phyloP scores from a whole-genome alignment of 2,329 filamentous ascomycete species.

The Ploettnerulaceae sp. region DNA sequence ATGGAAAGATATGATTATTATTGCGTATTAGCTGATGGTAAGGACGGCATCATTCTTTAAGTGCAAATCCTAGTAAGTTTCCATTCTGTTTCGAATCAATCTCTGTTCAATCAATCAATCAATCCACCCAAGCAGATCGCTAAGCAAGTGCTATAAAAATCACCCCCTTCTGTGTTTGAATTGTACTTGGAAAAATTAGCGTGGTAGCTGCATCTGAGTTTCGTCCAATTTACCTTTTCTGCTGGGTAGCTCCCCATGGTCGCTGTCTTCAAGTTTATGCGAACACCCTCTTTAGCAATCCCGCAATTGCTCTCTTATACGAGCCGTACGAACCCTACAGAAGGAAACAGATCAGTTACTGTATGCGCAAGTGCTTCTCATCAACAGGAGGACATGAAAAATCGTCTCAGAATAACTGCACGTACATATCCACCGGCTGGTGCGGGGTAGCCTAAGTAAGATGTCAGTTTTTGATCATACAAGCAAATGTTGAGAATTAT shows the following conservation, averaged over 20 bases:
- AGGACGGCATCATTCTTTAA: neutral
- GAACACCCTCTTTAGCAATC: constrained; percentile 12
- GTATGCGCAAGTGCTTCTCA: no score
- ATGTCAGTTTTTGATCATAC: no score
- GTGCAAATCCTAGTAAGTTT: neutral
- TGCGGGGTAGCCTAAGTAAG: neutral
- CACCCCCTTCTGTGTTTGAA: no score
- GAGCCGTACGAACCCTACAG: constrained; percentile 7
- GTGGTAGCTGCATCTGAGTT: no score
- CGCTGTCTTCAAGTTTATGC: neutral
- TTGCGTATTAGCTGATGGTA: neutral
- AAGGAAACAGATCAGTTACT: no score
- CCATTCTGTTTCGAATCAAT: neutral
- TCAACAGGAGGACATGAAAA: no score
- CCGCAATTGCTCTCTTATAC: constrained; percentile 13
- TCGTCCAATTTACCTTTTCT: no score
- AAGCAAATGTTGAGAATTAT: no score
- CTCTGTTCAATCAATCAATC: neutral
- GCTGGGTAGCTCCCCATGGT: neutral
- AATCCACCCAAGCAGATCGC: no score
- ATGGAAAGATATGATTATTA: constrained; percentile 1
- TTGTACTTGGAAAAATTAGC: no score
- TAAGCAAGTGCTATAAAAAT: no score
- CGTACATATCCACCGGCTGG: neutral
- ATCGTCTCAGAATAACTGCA: no score